A percentile compares a stretch with the other conserved stretches of the same genome.
Conservation (phyloP, 2,329 filamentous ascomycete species). For the Colletotrichum liaoningense region DNA sequence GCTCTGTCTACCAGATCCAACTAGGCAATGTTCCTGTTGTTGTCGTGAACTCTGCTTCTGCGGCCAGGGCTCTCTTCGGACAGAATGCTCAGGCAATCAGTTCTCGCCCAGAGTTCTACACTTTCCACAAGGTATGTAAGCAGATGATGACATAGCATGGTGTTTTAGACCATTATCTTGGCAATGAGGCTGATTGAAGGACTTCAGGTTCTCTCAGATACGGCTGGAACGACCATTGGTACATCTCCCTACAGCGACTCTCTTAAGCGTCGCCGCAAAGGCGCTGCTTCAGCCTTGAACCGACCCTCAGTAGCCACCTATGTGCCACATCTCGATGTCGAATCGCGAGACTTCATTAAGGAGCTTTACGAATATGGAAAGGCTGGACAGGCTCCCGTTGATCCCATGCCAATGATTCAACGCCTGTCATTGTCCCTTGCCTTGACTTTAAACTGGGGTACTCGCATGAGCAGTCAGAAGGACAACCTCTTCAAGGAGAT, state of each 20-base stretch:
- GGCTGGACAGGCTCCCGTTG: slow-evolving; percentile 63
- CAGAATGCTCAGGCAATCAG: slow-evolving; percentile 65
- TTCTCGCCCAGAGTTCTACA: slow-evolving; percentile 68
- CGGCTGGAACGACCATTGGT: slow-evolving; percentile 75
- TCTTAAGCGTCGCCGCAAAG: slow-evolving; percentile 72
- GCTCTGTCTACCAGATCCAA: slow-evolving; percentile 66
- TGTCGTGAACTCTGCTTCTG: slow-evolving; percentile 64
- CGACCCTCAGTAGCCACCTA: slow-evolving; percentile 73
- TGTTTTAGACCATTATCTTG: neutral
- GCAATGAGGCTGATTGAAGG: neutral
- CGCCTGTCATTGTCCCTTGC: slow-evolving; percentile 71
- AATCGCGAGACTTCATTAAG: slow-evolving; percentile 71
- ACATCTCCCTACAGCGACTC: slow-evolving; percentile 75
- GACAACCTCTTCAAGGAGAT: slow-evolving; percentile 72
- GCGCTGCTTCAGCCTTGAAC: slow-evolving; percentile 73
- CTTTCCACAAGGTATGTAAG: slow-evolving; percentile 68
- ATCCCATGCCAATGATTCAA: slow-evolving; percentile 77
- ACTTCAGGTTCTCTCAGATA: slow-evolving; percentile 69
- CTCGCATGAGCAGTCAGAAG: slow-evolving; percentile 66
- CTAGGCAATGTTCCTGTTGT: slow-evolving; percentile 68
- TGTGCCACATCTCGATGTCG: slow-evolving; percentile 70
- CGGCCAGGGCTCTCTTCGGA: slow-evolving; percentile 62
- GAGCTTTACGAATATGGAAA: slow-evolving; percentile 70
- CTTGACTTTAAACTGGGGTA: slow-evolving; percentile 75
- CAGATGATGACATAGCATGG: neutral